Percentiles rank a stretch among this genome's conserved stretches.
Evolutionary conservation across 225 moss, liverwort and hornwort species (phyloP).

Genomic region (Straminergon stramineum): DNA sequence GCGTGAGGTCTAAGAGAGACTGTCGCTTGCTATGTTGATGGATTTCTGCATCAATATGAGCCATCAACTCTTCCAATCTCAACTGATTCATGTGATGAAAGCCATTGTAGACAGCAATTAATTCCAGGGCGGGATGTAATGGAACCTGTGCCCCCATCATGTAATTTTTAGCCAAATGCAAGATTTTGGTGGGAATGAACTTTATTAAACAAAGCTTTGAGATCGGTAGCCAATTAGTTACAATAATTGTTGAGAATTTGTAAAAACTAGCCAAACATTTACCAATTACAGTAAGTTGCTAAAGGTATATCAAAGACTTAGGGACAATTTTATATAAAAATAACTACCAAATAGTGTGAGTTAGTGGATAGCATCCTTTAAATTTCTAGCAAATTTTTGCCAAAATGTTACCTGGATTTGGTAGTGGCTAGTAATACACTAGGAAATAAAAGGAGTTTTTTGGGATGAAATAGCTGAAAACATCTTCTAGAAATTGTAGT

Average conservation of each 20-base stretch:
- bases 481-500: neutral
- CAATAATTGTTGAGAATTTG: neutral
- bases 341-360: neutral
- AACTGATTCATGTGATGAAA: conserved; percentile 80
- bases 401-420: neutral
- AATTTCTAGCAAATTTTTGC: neutral
- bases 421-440: neutral
- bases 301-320: neutral
- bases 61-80: conserved; percentile 47
- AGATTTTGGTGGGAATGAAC: neutral
- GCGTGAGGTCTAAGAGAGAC: conserved; percentile 5
- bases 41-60: conserved; percentile 28
- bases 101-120: conserved; percentile 79
- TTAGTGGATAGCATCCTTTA: neutral
- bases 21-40: conserved; percentile 15
- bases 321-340: neutral
- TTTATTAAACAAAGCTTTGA: neutral
- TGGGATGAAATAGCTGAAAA: neutral
- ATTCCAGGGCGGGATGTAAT: conserved; percentile 67
- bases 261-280: neutral
- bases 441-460: neutral
- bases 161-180: neutral
- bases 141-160: conserved; percentile 13
- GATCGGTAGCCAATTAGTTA: neutral
- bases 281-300: neutral